Percentiles rank a stretch among this genome's conserved stretches.
Evolutionary conservation across 257 asterid genomes (phyloP).

Genomic region (Scutellaria baicalensis): DNA sequence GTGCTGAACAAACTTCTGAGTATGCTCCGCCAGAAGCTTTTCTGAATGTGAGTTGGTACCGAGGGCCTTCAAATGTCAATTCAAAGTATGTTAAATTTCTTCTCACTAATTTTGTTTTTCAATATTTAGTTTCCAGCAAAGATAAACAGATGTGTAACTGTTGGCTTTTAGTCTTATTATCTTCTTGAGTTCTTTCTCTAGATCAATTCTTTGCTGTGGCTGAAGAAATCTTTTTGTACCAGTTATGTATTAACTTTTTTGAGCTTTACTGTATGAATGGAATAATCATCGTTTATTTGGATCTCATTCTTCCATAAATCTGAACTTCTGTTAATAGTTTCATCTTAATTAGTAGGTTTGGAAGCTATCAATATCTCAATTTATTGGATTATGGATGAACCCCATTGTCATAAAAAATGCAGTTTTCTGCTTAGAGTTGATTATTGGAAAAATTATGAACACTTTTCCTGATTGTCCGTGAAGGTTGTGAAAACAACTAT

Average conservation of each 20-base stretch:
- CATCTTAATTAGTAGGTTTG: background rate
- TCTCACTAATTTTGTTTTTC: background rate
- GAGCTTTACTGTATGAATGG: conserved; percentile 3
- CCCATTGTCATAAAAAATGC: background rate
- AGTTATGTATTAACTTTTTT: background rate
- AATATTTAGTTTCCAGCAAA: conserved; percentile 4
- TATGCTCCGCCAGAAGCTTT: conserved; percentile 98
- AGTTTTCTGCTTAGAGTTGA: background rate
- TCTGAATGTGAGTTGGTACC: conserved; percentile 83
- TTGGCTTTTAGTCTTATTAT: background rate
- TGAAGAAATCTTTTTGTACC: background rate
- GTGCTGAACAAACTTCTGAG: conserved; percentile 85
- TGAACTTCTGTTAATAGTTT: background rate
- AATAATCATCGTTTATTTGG: background rate
- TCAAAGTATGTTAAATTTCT: conserved; percentile 53
- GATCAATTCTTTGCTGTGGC: conserved; percentile 7
- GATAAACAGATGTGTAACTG: background rate
- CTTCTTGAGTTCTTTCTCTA: background rate
- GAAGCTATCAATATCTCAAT: background rate
- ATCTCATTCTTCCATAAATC: background rate
- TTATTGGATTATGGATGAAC: background rate
- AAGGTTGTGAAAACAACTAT: background rate
- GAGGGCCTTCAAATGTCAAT: conserved; percentile 53
- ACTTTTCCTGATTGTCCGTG: background rate
- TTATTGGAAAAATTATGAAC: background rate